Evolutionary conservation across 306 rosid species (phyloP).

Genomic region (Astragalus membranaceus): DNA sequence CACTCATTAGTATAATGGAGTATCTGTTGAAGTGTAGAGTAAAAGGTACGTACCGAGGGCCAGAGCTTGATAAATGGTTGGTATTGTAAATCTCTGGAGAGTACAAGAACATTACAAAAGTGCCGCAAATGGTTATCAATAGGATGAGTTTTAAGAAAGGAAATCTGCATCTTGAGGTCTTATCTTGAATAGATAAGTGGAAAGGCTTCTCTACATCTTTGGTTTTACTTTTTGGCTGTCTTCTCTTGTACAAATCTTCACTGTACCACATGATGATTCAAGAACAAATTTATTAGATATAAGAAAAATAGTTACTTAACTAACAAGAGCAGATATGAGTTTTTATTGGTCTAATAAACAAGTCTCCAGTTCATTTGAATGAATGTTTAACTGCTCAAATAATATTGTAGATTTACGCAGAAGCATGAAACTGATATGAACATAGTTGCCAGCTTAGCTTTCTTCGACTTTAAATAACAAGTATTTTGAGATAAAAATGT

Average conservation of each 20-base stretch:
- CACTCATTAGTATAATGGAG: background rate
- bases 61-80: slow-evolving; percentile 43
- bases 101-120: slow-evolving; percentile 50
- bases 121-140: slow-evolving; percentile 45
- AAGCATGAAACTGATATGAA: slow-evolving; percentile 8
- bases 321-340: background rate
- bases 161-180: slow-evolving; percentile 62
- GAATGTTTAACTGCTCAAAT: too few relatives aligned
- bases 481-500: slow-evolving; percentile 24
- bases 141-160: slow-evolving; percentile 58
- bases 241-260: slow-evolving; percentile 60
- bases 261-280: slow-evolving; percentile 29
- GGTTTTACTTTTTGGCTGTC: slow-evolving; percentile 43
- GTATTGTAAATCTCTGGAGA: slow-evolving; percentile 63
- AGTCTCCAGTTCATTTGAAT: background rate
- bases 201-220: slow-evolving; percentile 57
- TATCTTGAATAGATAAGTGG: slow-evolving; percentile 55
- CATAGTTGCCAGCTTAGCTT: slow-evolving; percentile 19
- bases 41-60: slow-evolving; percentile 42
- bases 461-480: slow-evolving; percentile 17
- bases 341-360: background rate
- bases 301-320: background rate
- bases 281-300: background rate
- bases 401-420: background rate
- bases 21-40: too few relatives aligned